Percentiles rank a stretch among this genome's conserved stretches.
These are phyloP conservation scores for Starmerella lactis-condensi DNA, from an alignment of 805 yeast species.

Conservation along the genomic window DNA sequence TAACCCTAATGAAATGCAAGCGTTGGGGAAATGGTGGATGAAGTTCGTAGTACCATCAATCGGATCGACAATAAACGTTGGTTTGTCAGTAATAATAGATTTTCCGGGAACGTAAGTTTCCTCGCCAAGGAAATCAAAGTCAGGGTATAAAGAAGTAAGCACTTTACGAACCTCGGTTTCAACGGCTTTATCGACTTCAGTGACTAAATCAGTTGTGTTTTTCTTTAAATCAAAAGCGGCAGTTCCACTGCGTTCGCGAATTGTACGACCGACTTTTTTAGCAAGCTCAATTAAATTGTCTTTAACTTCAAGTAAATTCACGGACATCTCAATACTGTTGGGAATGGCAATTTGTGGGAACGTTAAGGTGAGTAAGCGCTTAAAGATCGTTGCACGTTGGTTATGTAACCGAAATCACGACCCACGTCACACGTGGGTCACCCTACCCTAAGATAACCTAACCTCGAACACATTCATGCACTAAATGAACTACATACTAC, in stretches of 20 bases:
- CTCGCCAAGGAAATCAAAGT: slow-evolving; percentile 40
- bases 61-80: slow-evolving; percentile 49
- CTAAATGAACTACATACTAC: too few relatives aligned
- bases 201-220: slow-evolving; percentile 44
- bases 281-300: slow-evolving; percentile 28
- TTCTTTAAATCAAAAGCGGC: slow-evolving; percentile 35
- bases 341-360: too few relatives aligned
- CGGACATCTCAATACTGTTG: too few relatives aligned
- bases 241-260: slow-evolving; percentile 32
- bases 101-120: slow-evolving; percentile 36
- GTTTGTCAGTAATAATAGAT: slow-evolving; percentile 31
- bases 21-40: slow-evolving; percentile 42
- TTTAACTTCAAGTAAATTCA: slow-evolving; percentile 22
- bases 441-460: too few relatives aligned
- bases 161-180: slow-evolving; percentile 27
- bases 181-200: slow-evolving; percentile 40
- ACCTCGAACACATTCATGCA: too few relatives aligned
- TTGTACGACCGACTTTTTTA: slow-evolving; percentile 32
- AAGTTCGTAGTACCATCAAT: slow-evolving; percentile 52
- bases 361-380: too few relatives aligned
- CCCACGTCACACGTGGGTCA: too few relatives aligned
- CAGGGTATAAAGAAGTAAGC: slow-evolving; percentile 28
- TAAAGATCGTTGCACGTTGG: too few relatives aligned
- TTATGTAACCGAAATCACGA: too few relatives aligned
- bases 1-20: slow-evolving; percentile 44